Evolutionary conservation across 1,139 yeast species (phyloP).

Genomic region (Sugiyamaella neomexicana): DNA sequence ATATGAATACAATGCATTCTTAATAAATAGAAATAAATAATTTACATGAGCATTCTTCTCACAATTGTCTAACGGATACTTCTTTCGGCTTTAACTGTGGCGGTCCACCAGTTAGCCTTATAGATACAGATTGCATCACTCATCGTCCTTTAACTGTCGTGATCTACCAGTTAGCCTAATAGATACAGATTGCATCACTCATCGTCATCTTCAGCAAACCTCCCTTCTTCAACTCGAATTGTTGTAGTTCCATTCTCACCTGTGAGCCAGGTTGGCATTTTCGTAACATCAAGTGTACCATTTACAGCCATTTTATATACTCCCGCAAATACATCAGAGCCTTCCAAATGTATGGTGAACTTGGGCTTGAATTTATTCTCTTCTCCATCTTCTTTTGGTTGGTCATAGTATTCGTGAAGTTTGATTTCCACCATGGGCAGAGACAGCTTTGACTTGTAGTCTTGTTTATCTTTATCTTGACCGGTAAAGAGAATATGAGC

Average conservation of each 20-base stretch:
- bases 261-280: constrained; percentile 73
- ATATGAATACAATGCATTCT: neutral
- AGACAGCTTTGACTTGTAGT: constrained; percentile 48
- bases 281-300: constrained; percentile 53
- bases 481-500: constrained; percentile 37
- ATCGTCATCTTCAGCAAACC: constrained; percentile 30
- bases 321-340: constrained; percentile 81
- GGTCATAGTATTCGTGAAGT: constrained; percentile 37
- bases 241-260: constrained; percentile 65
- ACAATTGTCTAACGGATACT: neutral
- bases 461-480: constrained; percentile 18
- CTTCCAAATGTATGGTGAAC: constrained; percentile 56
- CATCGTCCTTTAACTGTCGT: too few relatives aligned
- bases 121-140: too few relatives aligned
- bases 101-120: too few relatives aligned
- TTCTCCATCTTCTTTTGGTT: neutral
- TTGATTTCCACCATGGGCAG: constrained; percentile 52
- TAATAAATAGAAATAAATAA: constrained; percentile 4
- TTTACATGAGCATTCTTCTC: neutral
- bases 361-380: constrained; percentile 31
- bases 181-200: too few relatives aligned
- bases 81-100: too few relatives aligned
- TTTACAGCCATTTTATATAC: constrained; percentile 66
- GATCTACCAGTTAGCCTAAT: too few relatives aligned
- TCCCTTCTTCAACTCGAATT: constrained; percentile 41